Conservation (phyloP, 1,139 yeast species). For the Taiozyma sp. region DNA sequence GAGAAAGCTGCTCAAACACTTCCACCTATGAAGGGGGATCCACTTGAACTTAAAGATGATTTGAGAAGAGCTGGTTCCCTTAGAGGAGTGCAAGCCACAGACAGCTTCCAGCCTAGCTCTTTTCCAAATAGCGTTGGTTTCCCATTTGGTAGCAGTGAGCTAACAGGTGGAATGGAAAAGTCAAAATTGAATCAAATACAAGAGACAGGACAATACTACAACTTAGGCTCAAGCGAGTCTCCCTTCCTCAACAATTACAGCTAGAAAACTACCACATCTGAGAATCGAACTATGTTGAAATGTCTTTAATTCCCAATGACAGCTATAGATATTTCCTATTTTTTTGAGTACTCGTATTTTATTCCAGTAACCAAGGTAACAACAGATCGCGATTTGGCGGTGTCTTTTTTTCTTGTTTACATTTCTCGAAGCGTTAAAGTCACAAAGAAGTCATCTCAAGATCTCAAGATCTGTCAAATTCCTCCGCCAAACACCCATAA, state of each 20-base stretch:
- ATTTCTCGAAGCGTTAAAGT: not conserved
- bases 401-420: not conserved
- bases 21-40: not conserved
- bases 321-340: not conserved
- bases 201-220: slow-evolving; percentile 13
- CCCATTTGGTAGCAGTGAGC: slow-evolving; percentile 10
- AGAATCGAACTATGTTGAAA: not conserved
- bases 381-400: not conserved
- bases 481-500: not conserved
- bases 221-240: slow-evolving; percentile 8
- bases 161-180: not conserved
- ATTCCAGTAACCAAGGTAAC: not conserved
- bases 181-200: not conserved
- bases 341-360: not conserved
- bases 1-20: not conserved
- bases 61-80: not conserved
- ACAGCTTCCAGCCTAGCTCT: slow-evolving; percentile 4
- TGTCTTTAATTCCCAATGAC: not conserved
- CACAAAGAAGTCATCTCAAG: not conserved
- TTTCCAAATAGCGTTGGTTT: slow-evolving; percentile 13
- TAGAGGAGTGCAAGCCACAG: not conserved
- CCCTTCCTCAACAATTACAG: slow-evolving; percentile 15
- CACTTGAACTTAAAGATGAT: not conserved
- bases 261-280: not conserved
- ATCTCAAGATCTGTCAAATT: not conserved